phyloP scores from a whole-genome alignment of 345 rosid genomes.

The Cardamine occulta region DNA sequence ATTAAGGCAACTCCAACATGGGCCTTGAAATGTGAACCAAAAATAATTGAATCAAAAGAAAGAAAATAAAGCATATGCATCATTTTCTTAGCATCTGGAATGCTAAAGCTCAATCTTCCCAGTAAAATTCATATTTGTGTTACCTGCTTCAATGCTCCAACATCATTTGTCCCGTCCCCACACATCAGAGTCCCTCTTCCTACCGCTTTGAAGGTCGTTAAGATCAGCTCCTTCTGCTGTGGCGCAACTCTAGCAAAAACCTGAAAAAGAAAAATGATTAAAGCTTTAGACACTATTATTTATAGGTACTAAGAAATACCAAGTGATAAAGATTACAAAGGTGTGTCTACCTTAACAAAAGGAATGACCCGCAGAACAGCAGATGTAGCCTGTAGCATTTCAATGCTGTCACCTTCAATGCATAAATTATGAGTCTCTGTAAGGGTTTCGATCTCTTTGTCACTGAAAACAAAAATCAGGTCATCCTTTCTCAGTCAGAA shows the following conservation, averaged over 20 bases:
- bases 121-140: neutral
- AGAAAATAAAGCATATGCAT: conserved; percentile 20
- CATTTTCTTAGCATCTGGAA: conserved; percentile 18
- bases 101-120: too few species aligned
- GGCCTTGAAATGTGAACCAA: conserved; percentile 55
- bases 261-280: conserved; percentile 45
- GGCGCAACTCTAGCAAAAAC: conserved; percentile 99
- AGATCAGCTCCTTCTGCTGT: conserved; percentile 92
- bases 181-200: conserved; percentile 82
- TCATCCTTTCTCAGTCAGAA: conserved; percentile 34
- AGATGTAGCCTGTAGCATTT: conserved; percentile 82
- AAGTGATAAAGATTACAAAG: conserved; percentile 9
- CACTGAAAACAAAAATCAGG: conserved; percentile 57
- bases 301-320: conserved; percentile 24
- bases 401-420: conserved; percentile 96
- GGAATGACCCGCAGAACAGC: conserved; percentile 86
- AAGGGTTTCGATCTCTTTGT: conserved; percentile 71
- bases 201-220: conserved; percentile 87
- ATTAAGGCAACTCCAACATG: conserved; percentile 93
- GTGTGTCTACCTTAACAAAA: conserved; percentile 70
- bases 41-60: conserved; percentile 4
- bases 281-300: too few species aligned
- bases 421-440: conserved; percentile 91
- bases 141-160: conserved; percentile 48
- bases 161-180: too few species aligned